Conservation (phyloP, 176 grass and related monocot species). For the Phragmites australis region DNA sequence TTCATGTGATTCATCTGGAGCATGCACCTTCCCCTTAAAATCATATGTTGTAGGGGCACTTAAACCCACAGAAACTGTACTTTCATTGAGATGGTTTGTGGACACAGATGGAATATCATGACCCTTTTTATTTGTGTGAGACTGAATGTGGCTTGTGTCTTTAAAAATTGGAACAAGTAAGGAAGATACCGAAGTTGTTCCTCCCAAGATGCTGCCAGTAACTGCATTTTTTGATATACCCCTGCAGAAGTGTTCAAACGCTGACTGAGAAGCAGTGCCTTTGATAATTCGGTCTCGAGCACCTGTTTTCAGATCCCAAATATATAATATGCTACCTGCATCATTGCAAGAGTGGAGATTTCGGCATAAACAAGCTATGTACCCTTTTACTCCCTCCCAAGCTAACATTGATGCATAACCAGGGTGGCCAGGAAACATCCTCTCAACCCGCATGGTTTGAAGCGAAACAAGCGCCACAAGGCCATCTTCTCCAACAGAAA, state of each 20-base stretch:
- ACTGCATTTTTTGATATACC: slow-evolving; percentile 82
- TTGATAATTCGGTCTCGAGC: slow-evolving; percentile 70
- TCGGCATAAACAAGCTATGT: slow-evolving; percentile 86
- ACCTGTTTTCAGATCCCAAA: slow-evolving; percentile 96
- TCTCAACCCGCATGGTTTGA: slow-evolving; percentile 82
- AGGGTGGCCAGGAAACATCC: slow-evolving; percentile 91
- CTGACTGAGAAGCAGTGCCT: slow-evolving; percentile 74
- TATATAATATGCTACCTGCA: slow-evolving; percentile 63
- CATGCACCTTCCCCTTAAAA: slow-evolving; percentile 52
- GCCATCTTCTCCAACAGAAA: slow-evolving; percentile 87
- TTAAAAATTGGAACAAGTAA: slow-evolving; percentile 73
- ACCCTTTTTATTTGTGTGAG: slow-evolving; percentile 32
- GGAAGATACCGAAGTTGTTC: slow-evolving; percentile 87
- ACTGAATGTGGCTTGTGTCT: slow-evolving; percentile 42
- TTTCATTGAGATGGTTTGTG: slow-evolving; percentile 47
- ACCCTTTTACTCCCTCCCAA: slow-evolving; percentile 91
- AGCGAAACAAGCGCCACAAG: slow-evolving; percentile 89
- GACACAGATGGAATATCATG: slow-evolving; percentile 32
- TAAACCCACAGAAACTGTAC: slow-evolving; percentile 32
- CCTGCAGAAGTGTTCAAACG: slow-evolving; percentile 90
- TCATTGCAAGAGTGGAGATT: slow-evolving; percentile 64
- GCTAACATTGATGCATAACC: slow-evolving; percentile 80
- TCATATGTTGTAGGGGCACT: slow-evolving; percentile 36
- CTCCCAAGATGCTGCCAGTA: slow-evolving; percentile 83
- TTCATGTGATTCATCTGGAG: slow-evolving; percentile 44